Percentiles rank a stretch among this genome's conserved stretches.
Evolutionary conservation across 345 rosid genomes (phyloP).

Genomic region (Noccaea bulbosa): DNA sequence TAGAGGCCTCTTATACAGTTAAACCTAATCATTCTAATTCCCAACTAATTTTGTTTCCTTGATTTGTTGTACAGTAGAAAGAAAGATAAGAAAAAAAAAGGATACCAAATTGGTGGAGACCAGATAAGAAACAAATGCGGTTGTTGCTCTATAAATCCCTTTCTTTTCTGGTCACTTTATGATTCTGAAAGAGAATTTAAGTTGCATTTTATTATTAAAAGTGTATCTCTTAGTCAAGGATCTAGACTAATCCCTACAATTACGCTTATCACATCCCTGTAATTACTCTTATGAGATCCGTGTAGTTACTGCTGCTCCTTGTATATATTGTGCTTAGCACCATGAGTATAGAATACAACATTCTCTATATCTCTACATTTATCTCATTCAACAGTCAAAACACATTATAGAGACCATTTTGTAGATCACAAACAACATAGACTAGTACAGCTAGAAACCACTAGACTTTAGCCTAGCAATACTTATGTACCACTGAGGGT

Average conservation of each 20-base stretch:
- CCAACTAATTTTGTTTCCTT: constrained; percentile 3
- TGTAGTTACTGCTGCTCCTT: too few species aligned
- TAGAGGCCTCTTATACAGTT: background rate
- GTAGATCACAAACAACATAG: background rate
- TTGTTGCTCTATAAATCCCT: constrained; percentile 15
- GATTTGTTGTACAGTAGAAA: constrained; percentile 19
- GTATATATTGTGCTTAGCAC: too few species aligned
- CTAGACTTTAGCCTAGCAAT: background rate
- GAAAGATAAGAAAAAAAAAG: background rate
- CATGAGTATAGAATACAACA: too few species aligned
- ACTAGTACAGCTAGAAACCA: too few species aligned
- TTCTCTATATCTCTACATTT: too few species aligned
- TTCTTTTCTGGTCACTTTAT: constrained; percentile 22
- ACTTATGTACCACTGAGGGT: background rate
- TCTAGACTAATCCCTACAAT: too few species aligned
- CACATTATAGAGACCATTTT: background rate
- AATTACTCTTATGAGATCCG: too few species aligned
- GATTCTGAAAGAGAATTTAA: constrained; percentile 11
- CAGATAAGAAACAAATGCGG: constrained; percentile 32
- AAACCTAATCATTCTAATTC: constrained; percentile 15
- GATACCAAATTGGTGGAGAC: constrained; percentile 35
- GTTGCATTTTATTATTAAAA: constrained; percentile 23
- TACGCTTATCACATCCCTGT: too few species aligned
- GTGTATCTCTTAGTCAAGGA: too few species aligned
- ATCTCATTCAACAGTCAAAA: background rate